These are phyloP conservation scores for Trichoderma koningii DNA, from an alignment of 2,329 filamentous ascomycete genomes.

Conservation along the genomic window DNA sequence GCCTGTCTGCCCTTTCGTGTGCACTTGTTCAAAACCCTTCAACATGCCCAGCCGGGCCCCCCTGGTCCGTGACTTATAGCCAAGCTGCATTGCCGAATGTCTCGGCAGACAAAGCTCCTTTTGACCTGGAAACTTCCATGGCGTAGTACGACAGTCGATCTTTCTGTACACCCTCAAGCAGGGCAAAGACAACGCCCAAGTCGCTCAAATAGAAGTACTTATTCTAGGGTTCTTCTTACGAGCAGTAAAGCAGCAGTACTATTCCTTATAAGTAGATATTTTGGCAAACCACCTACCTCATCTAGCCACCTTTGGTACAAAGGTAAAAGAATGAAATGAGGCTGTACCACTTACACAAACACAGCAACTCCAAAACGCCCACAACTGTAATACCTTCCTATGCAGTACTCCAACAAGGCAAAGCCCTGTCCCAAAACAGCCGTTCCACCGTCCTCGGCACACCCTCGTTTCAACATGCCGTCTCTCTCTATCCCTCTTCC, in stretches of 20 bases:
- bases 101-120: not conserved
- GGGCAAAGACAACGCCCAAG: too few relatives aligned
- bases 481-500: not conserved
- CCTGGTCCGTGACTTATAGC: not conserved
- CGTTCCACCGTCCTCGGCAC: slow-evolving; percentile 13
- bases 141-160: too few relatives aligned
- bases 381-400: too few relatives aligned
- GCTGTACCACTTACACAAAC: not conserved
- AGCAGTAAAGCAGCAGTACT: not conserved
- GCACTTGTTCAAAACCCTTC: not conserved
- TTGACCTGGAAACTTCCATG: too few relatives aligned
- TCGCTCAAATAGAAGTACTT: too few relatives aligned
- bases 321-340: too few relatives aligned
- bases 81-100: slow-evolving; percentile 6
- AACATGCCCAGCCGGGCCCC: not conserved
- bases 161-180: too few relatives aligned
- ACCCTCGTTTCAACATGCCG: slow-evolving; percentile 20
- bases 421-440: not conserved
- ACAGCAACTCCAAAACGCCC: too few relatives aligned
- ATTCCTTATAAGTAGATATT: slow-evolving; percentile 19
- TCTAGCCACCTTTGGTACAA: too few relatives aligned
- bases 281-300: not conserved
- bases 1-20: too few relatives aligned
- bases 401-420: too few relatives aligned
- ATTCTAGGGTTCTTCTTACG: too few relatives aligned